Evolutionary conservation across 2,329 filamentous ascomycete genomes (phyloP), one percentile per base, ranked within the genome.

Genomic region (Verruconis gallopava): DNA sequence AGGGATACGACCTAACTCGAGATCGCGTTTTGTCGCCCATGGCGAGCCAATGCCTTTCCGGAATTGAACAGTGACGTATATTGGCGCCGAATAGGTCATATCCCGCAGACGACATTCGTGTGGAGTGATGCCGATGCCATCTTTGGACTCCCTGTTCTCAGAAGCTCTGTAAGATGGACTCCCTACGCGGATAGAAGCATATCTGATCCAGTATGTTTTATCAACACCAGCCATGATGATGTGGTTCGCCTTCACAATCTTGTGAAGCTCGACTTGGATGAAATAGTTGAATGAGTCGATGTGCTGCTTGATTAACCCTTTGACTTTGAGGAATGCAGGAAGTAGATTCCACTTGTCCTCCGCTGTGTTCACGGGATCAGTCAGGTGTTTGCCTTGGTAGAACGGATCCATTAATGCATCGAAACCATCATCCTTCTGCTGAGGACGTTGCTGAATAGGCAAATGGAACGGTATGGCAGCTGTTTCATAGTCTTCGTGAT

Each of bases 231-330:
- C 94, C 50, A 82, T 77, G 48, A 98, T 83, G 32, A 78, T 81
- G 38, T 81, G 79, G 59, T 95, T 96, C 40, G 89, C 84, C 57
- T 85, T 79, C 50, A 98, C 81, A 52, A 98, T 98, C 54, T 95
- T 88, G 65, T 94, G 94, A 60, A 98, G 79, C 58, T 96, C 88
- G 44, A 93, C 82, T 52, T 98, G 85, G 50, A 95, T 82, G 53
- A 98, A 96, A 65, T 91, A 94, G 65, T 98, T 95, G 71, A 93
- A 98, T 18, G 91, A 96, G 66, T 98, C 93, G 56, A 94, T 89
- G 61, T 95, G 88, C 68, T 96, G 89, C 62, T 95, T 95, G 41
- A 95, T 88, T 44, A 95, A 69, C 44, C 88, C 88, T 64, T 98
- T 98, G 54, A 95, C 88, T 62, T 95, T 95, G 45, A 98, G 68